Conservation (phyloP, 768 basidiomycete species). For the Imleria badia region DNA sequence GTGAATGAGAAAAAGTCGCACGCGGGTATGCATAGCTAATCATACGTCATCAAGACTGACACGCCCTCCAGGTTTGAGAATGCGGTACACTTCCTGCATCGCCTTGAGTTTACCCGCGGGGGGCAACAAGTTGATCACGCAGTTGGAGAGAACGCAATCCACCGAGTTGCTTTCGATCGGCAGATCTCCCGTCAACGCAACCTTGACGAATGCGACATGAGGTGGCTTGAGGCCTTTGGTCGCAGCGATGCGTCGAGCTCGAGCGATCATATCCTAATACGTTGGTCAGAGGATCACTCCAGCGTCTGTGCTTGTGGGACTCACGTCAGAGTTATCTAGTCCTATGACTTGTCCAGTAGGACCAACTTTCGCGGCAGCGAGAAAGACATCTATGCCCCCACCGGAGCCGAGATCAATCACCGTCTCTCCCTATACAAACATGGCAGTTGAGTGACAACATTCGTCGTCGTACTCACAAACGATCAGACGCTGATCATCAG, state of each 20-base stretch:
- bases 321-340: constrained; percentile 50
- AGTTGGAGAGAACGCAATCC: constrained; percentile 59
- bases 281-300: neutral
- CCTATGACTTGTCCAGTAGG: constrained; percentile 51
- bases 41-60: constrained; percentile 51
- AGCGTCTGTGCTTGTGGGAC: constrained; percentile 1
- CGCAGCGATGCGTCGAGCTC: constrained; percentile 46
- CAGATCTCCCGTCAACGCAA: constrained; percentile 41
- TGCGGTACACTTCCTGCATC: constrained; percentile 46
- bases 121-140: constrained; percentile 53
- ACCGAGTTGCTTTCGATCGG: constrained; percentile 49
- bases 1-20: neutral
- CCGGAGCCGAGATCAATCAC: constrained; percentile 60
- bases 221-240: constrained; percentile 44
- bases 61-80: constrained; percentile 59
- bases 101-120: constrained; percentile 39
- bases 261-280: constrained; percentile 49
- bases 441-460: neutral
- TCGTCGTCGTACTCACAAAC: neutral
- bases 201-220: constrained; percentile 48
- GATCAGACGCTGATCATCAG: neutral
- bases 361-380: constrained; percentile 52
- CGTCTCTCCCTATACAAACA: constrained; percentile 46
- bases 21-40: neutral
- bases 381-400: constrained; percentile 54